phyloP scores from a whole-genome alignment of 2,329 filamentous ascomycete genomes.

The Aspergillus texensis region DNA sequence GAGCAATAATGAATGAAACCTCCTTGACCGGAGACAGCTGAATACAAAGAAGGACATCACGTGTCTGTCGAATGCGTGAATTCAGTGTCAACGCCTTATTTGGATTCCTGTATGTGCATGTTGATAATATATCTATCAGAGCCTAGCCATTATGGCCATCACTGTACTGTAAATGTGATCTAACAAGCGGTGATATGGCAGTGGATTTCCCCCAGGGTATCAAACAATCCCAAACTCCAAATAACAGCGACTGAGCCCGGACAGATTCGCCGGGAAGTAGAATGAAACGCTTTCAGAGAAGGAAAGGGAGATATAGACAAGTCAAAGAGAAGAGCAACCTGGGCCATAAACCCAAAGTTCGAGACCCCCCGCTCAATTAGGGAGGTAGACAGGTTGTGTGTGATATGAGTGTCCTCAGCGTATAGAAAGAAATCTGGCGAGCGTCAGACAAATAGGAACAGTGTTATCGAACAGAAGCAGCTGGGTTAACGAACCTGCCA shows the following conservation, averaged over 20 bases:
- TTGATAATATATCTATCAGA: conserved; percentile 16
- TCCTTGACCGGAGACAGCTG: not conserved
- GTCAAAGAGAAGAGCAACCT: conserved; percentile 1
- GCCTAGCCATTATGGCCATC: conserved; percentile 15
- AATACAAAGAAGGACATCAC: not conserved
- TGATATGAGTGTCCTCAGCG: not conserved
- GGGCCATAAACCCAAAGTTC: not conserved
- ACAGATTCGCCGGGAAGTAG: conserved; percentile 10
- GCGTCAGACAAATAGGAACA: not conserved
- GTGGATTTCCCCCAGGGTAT: conserved; percentile 28
- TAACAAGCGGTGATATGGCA: conserved; percentile 14
- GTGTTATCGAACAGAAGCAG: not conserved
- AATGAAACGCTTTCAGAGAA: conserved; percentile 10
- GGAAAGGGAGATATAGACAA: conserved; percentile 1
- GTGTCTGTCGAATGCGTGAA: not conserved
- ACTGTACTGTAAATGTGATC: conserved; percentile 15
- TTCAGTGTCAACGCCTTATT: not conserved
- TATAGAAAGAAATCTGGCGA: not conserved
- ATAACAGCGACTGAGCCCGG: conserved; percentile 16
- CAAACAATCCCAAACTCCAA: conserved; percentile 28
- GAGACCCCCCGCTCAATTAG: not conserved
- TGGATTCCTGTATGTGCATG: conserved; percentile 9
- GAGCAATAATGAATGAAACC: not conserved
- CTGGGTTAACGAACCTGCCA: not conserved
- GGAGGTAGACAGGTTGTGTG: not conserved